Evolutionary conservation across 495 filamentous ascomycete genomes (phyloP), one percentile per base, ranked within the genome.

Genomic region (Tuber borchii): DNA sequence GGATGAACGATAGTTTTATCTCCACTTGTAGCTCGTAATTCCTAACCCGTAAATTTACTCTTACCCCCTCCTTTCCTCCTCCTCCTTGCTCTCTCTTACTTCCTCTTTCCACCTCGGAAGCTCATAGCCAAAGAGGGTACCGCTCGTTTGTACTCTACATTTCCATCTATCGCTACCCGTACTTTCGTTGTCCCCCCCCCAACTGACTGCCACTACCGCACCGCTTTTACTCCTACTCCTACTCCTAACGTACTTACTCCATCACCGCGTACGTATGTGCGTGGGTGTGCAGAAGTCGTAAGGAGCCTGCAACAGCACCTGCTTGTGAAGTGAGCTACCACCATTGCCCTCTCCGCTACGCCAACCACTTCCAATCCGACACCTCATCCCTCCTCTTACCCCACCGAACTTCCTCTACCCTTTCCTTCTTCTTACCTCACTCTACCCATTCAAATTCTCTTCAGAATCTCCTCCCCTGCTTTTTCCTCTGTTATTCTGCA

Each of bases 311-410:
- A 61, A 61, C 51, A 61, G 51, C n/a, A 61, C 51, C 51, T 31
- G n/a, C n/a, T 61, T 61, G 51, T 31, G 51, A 61, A 61, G 51
- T 61, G 51, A 61, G 51, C 51, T 61, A 61, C 51, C n/a, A 61
- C 48, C 48, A 56, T n/a, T n/a, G 51, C 31, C 22, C n/a, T 61
- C n/a, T 61, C 51, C 3, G 65, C 78, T 73, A 61, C 75, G 68
- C 80, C 78, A 80, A 80, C 79, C 76, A 82, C 76, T 56, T 79
- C 75, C 76, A 77, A 81, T 74, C 72, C 80, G 74, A 82, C 80
- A 81, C 80, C 76, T 77, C 78, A 78, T 76, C 76, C 75, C 80
- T 76, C 80, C 76, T 74, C 76, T 75, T 81, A 79, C 80, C 79
- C 80, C 73, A 79, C 78, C 76, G 78, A 79, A 79, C 78, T 79